Base-by-base conservation (phyloP, 345 rosid genomes). In the Draba incana region DNA sequence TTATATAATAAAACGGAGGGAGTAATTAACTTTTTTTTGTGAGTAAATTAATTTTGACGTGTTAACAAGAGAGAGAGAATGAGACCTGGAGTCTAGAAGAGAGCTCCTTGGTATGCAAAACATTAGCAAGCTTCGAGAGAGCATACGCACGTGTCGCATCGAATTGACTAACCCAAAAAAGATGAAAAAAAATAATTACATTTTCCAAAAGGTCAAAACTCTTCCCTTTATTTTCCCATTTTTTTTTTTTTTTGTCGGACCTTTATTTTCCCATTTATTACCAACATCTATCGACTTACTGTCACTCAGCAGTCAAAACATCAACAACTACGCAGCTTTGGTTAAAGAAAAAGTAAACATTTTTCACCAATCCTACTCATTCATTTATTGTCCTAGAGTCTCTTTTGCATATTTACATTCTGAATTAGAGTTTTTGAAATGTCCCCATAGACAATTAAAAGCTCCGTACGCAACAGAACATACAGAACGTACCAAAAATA, bases 81-180 rank as follows among this genome's bases (percentile, higher is more conserved):
- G 76, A 64, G 66, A 89, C 98, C 92, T 85, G 80, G 72, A 95
- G 87, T 68, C 80, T 83, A 72, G 70, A 81, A 55, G 92, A 91
- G 73, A 92, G 93, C 81, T 91, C 96, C 83, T 84, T 85, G 78
- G 99, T 86, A 81, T 95, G 98, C 85, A 95, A 72, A 75, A 95
- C 92, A 72, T 92, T 95, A 25, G 98, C 93, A 38, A 95, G 98
- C 88, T 92, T 95, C 82, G 99, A 95, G 82, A 92, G 90, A 69
- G 99, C 97, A 68, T 91, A 91, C 4, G 99, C 98, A 84, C 96
- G 98, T 86, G 99, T 89, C 74, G 98, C 81, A 35, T 89, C 93
- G 77, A 83, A 95, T 37, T 84, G 73, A 68, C 99, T 91, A 70
- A 43, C 62, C 78, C 39, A 47, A 28, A 50, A 68, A 27, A 2